phyloP scores from a whole-genome alignment of 139 green algal genomes.

The Marvania coccoides region DNA sequence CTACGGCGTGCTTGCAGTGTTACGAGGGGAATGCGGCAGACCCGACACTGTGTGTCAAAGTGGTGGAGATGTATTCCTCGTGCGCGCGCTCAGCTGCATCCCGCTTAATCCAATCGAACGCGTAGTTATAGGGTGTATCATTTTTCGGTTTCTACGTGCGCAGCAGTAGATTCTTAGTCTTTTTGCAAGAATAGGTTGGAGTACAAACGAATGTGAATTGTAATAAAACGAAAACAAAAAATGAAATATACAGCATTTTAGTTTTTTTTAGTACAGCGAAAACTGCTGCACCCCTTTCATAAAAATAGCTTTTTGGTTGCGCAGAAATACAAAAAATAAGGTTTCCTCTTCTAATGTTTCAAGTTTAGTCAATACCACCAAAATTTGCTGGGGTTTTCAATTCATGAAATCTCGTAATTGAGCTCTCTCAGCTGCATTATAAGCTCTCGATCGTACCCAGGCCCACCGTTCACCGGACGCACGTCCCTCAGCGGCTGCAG shows the following conservation, averaged over 20 bases:
- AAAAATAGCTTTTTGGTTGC: too few relatives aligned
- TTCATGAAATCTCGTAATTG: slow-evolving; percentile 25
- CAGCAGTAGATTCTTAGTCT: background rate
- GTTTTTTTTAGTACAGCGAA: too few relatives aligned
- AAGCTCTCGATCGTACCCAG: slow-evolving; percentile 20
- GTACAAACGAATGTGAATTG: background rate
- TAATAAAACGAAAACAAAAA: background rate
- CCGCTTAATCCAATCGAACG: background rate
- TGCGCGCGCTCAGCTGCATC: background rate
- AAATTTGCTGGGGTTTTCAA: too few relatives aligned
- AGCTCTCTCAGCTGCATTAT: slow-evolving; percentile 26
- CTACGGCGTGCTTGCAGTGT: slow-evolving; percentile 13
- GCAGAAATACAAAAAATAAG: too few relatives aligned
- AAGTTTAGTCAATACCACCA: too few relatives aligned
- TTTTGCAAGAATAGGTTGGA: background rate
- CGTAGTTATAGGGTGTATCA: background rate
- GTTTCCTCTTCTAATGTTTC: too few relatives aligned
- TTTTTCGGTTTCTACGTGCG: background rate
- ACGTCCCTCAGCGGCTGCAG: slow-evolving; percentile 14
- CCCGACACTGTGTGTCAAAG: slow-evolving; percentile 7
- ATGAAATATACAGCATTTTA: background rate
- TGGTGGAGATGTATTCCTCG: slow-evolving; percentile 16
- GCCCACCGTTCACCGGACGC: slow-evolving; percentile 24
- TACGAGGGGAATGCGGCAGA: slow-evolving; percentile 7
- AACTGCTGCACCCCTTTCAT: too few relatives aligned